Conservation (phyloP, 2,329 filamentous ascomycete genomes). For the Fusarium musae region DNA sequence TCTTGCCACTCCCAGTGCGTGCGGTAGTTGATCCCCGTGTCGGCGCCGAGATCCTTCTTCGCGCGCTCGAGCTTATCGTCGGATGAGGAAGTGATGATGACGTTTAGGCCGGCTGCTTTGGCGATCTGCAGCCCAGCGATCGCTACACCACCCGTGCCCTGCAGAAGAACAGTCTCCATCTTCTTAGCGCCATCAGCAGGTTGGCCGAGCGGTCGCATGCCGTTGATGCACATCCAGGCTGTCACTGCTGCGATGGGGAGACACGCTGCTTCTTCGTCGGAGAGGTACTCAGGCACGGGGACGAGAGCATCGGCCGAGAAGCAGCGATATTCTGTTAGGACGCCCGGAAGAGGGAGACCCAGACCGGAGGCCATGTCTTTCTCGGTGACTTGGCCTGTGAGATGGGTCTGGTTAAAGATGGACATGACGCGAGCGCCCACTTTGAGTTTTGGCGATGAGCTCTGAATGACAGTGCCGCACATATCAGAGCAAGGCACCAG, state of each 20-base stretch:
- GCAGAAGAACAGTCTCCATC: constrained; percentile 57
- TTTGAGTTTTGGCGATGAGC: constrained; percentile 57
- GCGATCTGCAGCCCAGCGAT: constrained; percentile 65
- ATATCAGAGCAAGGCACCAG: constrained; percentile 77
- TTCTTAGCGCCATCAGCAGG: constrained; percentile 45
- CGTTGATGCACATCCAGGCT: constrained; percentile 74
- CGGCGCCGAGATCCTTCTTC: constrained; percentile 59
- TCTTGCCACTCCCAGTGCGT: constrained; percentile 63
- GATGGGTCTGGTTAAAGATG: constrained; percentile 69
- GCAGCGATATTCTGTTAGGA: constrained; percentile 68
- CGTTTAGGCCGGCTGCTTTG: constrained; percentile 61
- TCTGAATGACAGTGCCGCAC: constrained; percentile 68
- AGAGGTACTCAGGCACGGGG: constrained; percentile 65
- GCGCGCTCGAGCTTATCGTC: constrained; percentile 62
- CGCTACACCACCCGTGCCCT: constrained; percentile 66
- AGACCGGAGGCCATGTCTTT: constrained; percentile 66
- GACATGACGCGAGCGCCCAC: constrained; percentile 73
- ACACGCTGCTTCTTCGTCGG: constrained; percentile 68
- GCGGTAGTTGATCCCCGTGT: constrained; percentile 65
- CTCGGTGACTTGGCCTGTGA: constrained; percentile 68
- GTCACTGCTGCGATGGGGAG: constrained; percentile 71
- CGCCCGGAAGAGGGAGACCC: constrained; percentile 69
- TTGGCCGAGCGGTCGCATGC: constrained; percentile 64
- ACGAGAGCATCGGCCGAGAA: constrained; percentile 68
- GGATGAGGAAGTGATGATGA: constrained; percentile 65